A percentile compares a stretch with the other conserved stretches of the same genome.
These are phyloP conservation scores for Cryptococcus wingfieldii DNA, from an alignment of 1,284 basidiomycete genomes.

Conservation along the genomic window DNA sequence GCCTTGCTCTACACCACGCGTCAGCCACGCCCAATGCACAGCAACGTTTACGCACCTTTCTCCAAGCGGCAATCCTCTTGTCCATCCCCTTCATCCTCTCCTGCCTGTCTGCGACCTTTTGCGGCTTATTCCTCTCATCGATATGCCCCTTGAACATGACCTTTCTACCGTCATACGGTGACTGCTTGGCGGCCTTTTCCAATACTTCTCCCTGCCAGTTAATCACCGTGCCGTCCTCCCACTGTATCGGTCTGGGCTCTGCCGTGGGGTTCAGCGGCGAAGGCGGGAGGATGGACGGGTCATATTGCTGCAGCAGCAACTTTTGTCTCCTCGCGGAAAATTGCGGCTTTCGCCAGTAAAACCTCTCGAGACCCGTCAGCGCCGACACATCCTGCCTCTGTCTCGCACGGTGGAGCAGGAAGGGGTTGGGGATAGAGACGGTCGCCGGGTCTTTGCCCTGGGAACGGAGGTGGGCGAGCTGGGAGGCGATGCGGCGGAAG, in stretches of 20 bases:
- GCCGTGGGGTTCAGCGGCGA: constrained; percentile 20
- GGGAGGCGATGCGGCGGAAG: constrained; percentile 16
- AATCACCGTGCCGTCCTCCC: constrained; percentile 18
- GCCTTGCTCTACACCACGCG: constrained; percentile 14
- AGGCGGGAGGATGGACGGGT: constrained; percentile 26
- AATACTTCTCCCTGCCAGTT: constrained; percentile 18
- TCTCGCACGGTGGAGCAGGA: constrained; percentile 14
- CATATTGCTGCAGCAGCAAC: constrained; percentile 27
- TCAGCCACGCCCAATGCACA: not conserved
- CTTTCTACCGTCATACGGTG: constrained; percentile 31
- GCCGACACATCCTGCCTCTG: constrained; percentile 4
- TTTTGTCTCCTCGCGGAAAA: constrained; percentile 35
- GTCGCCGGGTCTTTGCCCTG: not conserved
- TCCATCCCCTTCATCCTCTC: constrained; percentile 42
- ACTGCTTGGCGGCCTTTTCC: constrained; percentile 15
- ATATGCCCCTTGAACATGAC: constrained; percentile 44
- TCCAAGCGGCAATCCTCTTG: constrained; percentile 44
- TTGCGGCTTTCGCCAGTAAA: constrained; percentile 9
- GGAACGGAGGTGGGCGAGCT: not conserved
- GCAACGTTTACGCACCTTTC: constrained; percentile 29
- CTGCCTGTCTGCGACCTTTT: constrained; percentile 27
- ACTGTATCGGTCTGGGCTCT: constrained; percentile 9
- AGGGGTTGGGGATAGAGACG: constrained; percentile 35
- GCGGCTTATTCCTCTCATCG: constrained; percentile 33
- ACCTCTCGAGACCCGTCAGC: constrained; percentile 5